Conservation (phyloP, 1,284 basidiomycete species). For the Rhodotorula sp. region DNA sequence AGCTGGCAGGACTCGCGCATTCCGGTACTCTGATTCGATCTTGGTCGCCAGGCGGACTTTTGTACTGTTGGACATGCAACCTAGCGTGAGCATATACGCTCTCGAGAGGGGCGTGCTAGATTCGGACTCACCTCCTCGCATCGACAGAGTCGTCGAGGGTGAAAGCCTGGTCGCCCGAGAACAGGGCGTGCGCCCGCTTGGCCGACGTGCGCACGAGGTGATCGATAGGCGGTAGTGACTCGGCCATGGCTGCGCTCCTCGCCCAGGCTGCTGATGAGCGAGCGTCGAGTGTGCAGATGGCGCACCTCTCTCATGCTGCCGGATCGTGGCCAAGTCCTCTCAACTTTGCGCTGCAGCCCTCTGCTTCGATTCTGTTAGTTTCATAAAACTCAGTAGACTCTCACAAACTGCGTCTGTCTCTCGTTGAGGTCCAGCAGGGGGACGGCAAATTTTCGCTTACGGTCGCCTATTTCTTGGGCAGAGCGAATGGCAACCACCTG, state of each 20-base stretch:
- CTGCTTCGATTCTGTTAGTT: no score
- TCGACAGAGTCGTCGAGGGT: constrained; percentile 44
- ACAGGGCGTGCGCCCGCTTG: constrained; percentile 53
- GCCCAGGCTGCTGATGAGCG: not conserved
- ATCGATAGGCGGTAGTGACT: constrained; percentile 47
- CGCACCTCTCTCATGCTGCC: no score
- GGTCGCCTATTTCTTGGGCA: no score
- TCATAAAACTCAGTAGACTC: no score
- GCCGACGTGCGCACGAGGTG: constrained; percentile 49
- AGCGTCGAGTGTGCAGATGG: no score
- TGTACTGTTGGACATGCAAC: constrained; percentile 42
- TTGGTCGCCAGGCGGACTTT: constrained; percentile 60
- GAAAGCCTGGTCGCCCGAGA: constrained; percentile 47
- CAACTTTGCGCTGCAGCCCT: no score
- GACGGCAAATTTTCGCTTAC: no score
- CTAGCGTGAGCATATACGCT: not conserved
- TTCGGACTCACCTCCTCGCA: constrained; percentile 46
- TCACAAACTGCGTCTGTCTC: no score
- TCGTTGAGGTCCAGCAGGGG: no score
- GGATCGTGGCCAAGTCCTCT: no score
- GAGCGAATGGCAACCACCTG: no score
- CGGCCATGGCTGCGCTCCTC: constrained; percentile 10
- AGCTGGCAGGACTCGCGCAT: constrained; percentile 79
- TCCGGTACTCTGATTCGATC: constrained; percentile 77
- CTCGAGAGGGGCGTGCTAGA: not conserved